Evolutionary conservation across 148 eudicot species (phyloP).

Genomic region (Vaccinium darrowii): DNA sequence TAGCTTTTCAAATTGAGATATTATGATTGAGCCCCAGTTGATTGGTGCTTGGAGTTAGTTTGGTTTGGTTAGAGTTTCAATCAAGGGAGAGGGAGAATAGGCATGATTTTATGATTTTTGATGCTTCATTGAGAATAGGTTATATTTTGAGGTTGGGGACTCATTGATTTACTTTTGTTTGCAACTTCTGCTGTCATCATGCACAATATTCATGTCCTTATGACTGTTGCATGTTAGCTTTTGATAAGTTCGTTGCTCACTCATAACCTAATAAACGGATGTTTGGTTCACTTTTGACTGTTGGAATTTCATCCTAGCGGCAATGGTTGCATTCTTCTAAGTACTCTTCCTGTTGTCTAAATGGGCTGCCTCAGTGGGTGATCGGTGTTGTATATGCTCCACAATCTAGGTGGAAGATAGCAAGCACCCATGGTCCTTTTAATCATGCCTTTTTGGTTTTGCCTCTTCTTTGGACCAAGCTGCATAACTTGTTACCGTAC

Average conservation of each 20-base stretch:
- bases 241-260: neutral
- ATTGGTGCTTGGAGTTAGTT: neutral
- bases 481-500: neutral
- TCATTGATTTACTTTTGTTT: neutral
- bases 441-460: neutral
- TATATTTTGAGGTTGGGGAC: neutral
- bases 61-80: neutral
- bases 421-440: neutral
- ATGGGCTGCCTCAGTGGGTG: constrained; percentile 7
- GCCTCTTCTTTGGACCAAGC: neutral
- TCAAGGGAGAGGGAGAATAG: neutral
- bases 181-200: neutral
- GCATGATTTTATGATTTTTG: neutral
- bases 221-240: neutral
- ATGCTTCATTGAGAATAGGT: neutral
- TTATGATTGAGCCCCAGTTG: neutral
- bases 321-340: neutral
- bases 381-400: neutral
- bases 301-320: neutral
- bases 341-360: neutral
- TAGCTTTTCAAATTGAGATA: neutral
- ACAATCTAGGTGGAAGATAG: neutral
- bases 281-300: neutral
- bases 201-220: neutral
- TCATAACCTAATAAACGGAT: neutral